A percentile compares a stretch with the other conserved stretches of the same genome.
These are phyloP conservation scores for Paralagenidium karlingii DNA, from an alignment of 352 stramenopile genomes.

Conservation along the genomic window DNA sequence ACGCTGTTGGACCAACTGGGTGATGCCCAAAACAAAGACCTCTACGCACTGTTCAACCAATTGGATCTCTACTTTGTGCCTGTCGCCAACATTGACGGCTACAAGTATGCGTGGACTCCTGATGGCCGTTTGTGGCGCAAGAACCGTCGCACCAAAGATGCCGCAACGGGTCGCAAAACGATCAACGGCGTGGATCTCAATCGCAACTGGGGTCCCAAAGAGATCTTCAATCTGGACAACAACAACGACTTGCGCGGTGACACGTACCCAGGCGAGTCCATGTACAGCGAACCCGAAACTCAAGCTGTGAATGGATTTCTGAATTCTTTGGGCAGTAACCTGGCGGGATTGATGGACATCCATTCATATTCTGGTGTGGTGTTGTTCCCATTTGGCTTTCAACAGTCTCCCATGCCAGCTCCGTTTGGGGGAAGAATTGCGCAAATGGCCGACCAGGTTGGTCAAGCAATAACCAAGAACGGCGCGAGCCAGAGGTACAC, in stretches of 20 bases:
- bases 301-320: conserved; percentile 12
- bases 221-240: conserved; percentile 17
- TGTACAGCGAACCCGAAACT: conserved; percentile 17
- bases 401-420: conserved; percentile 2
- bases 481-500: conserved; percentile 24
- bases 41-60: conserved; percentile 10
- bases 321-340: conserved; percentile 9
- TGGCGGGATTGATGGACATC: conserved; percentile 13
- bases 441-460: conserved; percentile 24
- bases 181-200: conserved; percentile 18
- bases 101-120: conserved; percentile 12
- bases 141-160: conserved; percentile 10
- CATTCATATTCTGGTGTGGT: conserved; percentile 16
- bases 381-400: conserved; percentile 15
- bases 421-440: conserved; percentile 23
- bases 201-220: conserved; percentile 15
- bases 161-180: conserved; percentile 6
- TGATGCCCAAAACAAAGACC: conserved; percentile 12
- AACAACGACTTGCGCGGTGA: conserved; percentile 12
- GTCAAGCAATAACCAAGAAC: conserved; percentile 27
- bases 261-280: conserved; percentile 12
- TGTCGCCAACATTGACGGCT: conserved; percentile 20
- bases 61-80: conserved; percentile 22
- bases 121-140: conserved; percentile 16
- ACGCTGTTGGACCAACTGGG: conserved; percentile 11